phyloP scores from a whole-genome alignment of 2,329 filamentous ascomycete genomes.

The Myriosclerotinia duriaeana region DNA sequence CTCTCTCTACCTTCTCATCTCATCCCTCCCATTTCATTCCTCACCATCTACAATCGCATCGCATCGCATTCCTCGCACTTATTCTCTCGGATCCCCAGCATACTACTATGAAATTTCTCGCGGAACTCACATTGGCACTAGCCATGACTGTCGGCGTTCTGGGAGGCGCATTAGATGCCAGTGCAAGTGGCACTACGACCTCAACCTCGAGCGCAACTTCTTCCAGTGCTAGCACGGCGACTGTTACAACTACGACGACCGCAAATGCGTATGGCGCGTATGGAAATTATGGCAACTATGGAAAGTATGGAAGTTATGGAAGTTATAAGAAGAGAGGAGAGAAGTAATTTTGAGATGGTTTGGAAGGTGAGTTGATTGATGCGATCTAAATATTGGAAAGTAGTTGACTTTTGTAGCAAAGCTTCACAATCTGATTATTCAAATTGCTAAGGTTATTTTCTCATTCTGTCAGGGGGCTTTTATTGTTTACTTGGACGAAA shows the following conservation, averaged over 20 bases:
- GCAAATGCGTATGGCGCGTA: conserved; percentile 6
- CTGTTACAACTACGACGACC: background rate
- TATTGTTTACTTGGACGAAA: too few relatives aligned
- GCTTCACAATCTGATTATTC: background rate
- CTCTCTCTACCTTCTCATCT: background rate
- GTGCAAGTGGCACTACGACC: background rate
- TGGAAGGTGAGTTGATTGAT: background rate
- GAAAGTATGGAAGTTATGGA: conserved; percentile 21
- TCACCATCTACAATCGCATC: background rate
- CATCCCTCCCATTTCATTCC: background rate
- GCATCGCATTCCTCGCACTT: background rate
- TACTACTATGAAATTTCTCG: conserved; percentile 4
- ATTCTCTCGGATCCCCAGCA: background rate
- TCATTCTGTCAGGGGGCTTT: too few relatives aligned
- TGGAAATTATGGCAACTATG: conserved; percentile 22
- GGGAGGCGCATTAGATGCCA: conserved; percentile 5
- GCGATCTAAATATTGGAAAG: background rate
- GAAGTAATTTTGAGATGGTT: background rate
- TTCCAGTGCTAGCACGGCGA: background rate
- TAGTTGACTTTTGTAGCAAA: background rate
- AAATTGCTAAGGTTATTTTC: background rate
- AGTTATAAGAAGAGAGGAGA: conserved; percentile 15
- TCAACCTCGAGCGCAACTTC: background rate
- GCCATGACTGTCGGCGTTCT: background rate
- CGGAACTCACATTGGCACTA: background rate